phyloP scores from a whole-genome alignment of 2,329 filamentous ascomycete genomes.

The Periconia digitata region DNA sequence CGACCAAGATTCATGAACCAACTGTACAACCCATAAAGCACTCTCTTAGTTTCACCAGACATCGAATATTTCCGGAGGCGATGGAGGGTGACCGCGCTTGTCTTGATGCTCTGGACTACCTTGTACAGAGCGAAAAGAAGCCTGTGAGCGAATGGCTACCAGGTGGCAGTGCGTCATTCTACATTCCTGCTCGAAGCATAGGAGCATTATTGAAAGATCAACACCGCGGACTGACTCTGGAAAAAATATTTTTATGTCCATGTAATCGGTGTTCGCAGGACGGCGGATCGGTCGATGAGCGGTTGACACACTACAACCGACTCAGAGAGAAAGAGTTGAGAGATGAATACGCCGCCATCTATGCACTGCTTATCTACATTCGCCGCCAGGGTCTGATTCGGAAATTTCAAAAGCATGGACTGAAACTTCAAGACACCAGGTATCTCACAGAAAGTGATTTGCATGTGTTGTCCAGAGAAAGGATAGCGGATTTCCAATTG shows the following conservation, averaged over 20 bases:
- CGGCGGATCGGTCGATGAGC: slow-evolving; percentile 9
- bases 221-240: slow-evolving; percentile 6
- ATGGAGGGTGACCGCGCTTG: not conserved
- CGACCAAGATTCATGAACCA: no score
- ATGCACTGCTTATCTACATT: slow-evolving; percentile 12
- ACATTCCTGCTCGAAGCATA: slow-evolving; percentile 11
- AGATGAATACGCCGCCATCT: slow-evolving; percentile 12
- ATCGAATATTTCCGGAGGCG: not conserved
- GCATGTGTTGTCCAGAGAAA: slow-evolving; percentile 1
- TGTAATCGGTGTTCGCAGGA: slow-evolving; percentile 8
- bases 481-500: not conserved
- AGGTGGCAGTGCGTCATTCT: slow-evolving; percentile 6
- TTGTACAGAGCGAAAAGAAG: slow-evolving; percentile 5
- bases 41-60: no score
- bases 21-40: no score
- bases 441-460: slow-evolving; percentile 8
- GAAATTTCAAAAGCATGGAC: slow-evolving; percentile 9
- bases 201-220: slow-evolving; percentile 9
- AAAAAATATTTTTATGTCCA: slow-evolving; percentile 10
- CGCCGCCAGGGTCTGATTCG: slow-evolving; percentile 11
- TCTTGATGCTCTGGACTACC: slow-evolving; percentile 3
- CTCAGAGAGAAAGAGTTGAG: slow-evolving; percentile 9
- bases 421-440: slow-evolving; percentile 9
- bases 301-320: slow-evolving; percentile 7
- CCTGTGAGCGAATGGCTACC: slow-evolving; percentile 8